Evolutionary conservation across 2,329 filamentous ascomycete genomes (phyloP).

Genomic region (Tricladium varicosporioides): DNA sequence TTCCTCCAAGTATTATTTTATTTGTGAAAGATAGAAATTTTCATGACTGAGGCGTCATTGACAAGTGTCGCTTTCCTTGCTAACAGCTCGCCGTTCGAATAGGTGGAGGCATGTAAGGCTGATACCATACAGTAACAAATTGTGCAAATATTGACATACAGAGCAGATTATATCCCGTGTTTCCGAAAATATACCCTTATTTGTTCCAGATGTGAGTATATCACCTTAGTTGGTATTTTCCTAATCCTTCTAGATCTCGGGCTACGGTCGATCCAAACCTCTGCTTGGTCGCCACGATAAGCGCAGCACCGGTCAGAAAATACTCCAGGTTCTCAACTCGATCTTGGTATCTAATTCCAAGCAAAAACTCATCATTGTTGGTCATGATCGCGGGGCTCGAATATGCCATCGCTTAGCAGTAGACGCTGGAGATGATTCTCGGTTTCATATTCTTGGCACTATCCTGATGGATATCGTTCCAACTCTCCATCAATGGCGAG

Average conservation of each 20-base stretch:
- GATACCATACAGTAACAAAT: too few relatives aligned
- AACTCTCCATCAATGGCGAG: constrained; percentile 44
- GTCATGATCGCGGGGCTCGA: constrained; percentile 50
- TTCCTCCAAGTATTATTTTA: not conserved
- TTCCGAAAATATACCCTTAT: constrained; percentile 41
- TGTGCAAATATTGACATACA: not conserved
- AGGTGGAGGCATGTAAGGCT: constrained; percentile 22
- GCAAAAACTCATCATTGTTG: constrained; percentile 41
- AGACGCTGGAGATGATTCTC: constrained; percentile 32
- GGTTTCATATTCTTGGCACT: constrained; percentile 39
- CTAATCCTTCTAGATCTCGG: constrained; percentile 36
- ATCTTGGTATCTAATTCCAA: constrained; percentile 29
- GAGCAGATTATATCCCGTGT: constrained; percentile 38
- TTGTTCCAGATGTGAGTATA: constrained; percentile 40
- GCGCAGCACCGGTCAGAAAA: constrained; percentile 39
- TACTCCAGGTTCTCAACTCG: constrained; percentile 39
- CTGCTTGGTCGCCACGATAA: constrained; percentile 37
- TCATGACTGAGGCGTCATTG: too few relatives aligned
- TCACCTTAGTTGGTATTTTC: not conserved
- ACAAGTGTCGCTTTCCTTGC: too few relatives aligned
- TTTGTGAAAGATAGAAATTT: not conserved
- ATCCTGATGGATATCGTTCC: constrained; percentile 50
- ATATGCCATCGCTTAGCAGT: constrained; percentile 48
- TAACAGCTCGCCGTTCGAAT: too few relatives aligned
- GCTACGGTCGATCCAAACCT: constrained; percentile 43